These are phyloP conservation scores for Candida anglica DNA, from an alignment of 805 yeast genomes.

Conservation along the genomic window DNA sequence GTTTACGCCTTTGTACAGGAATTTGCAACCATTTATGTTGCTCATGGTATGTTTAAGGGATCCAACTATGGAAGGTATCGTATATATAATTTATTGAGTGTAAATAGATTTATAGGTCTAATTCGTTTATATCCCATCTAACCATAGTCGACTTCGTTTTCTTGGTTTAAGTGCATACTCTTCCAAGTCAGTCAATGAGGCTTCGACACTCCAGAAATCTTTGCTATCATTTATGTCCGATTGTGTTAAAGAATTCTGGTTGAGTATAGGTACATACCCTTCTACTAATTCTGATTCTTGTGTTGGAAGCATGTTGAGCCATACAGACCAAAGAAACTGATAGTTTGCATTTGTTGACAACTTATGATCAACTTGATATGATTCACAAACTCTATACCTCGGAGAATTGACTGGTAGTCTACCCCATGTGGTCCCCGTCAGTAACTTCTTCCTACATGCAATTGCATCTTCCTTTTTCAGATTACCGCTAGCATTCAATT, in stretches of 20 bases:
- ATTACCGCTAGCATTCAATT: neutral
- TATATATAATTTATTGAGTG: no score
- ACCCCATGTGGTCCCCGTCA: conserved; percentile 13
- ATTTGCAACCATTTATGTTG: no score
- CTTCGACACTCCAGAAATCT: conserved; percentile 24
- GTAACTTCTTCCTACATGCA: conserved; percentile 7
- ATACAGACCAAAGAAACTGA: neutral
- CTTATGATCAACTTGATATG: conserved; percentile 6
- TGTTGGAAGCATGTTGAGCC: neutral
- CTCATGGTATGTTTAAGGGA: no score
- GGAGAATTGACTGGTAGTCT: conserved; percentile 17
- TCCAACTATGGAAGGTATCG: no score
- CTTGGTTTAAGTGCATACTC: conserved; percentile 20
- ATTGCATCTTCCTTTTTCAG: neutral
- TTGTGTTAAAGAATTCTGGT: neutral
- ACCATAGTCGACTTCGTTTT: conserved; percentile 15
- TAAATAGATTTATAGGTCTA: neutral
- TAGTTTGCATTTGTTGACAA: neutral
- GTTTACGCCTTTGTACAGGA: no score
- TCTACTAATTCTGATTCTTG: neutral
- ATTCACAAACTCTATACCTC: conserved; percentile 12
- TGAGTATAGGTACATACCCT: neutral
- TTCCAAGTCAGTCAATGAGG: conserved; percentile 23
- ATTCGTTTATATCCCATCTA: no score
- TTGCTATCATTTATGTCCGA: neutral